Base-by-base conservation (phyloP, 108 stramenopile species). In the Cyclotella kingstonii region DNA sequence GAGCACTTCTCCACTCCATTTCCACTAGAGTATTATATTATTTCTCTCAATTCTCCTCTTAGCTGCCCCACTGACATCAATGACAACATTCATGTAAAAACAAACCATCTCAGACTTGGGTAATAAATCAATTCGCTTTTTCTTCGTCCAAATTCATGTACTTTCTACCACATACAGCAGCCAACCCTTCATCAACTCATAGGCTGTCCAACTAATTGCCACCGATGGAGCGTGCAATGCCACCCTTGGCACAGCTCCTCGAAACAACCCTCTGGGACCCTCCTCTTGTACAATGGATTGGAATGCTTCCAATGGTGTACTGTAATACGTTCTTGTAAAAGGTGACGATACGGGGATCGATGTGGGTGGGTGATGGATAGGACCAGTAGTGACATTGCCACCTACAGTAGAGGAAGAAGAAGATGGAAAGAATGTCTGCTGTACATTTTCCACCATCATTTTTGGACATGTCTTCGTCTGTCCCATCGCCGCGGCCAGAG, bases 201-300 rank as follows among this genome's bases (percentile, higher is more conserved):
- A 99, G 41, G 94, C 88, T 1, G 97, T 98, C 97, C 98, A 99
- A 19, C 86, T 89, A 53, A 99, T 96, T 23, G 98, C 98, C 25
- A 98, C 97, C 6, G 94, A 86, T 6, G 98, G 98, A 19, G 96
- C 91, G 55, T 96, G 96, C 12, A 87, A 79, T 56, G 95, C 62
- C 34, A 98, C 65, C 15, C 97, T 63, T 11, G 95, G 93, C 47
- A 81, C 46, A 44, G 85, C 44, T 7, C 97, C 97, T 1, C 94
- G 82, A 70, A 90, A 95, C 43, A 99, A 92, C 10, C 96, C 98
- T 5, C 53, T 51, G 8, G 39, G 25, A 29, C 98, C 98, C 60
- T 98, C 98, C 42, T 86, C 77, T 44, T 81, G 74, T n/a, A 71
- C 48, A 23, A 99, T 95, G 43, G 79, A 76, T 39, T 69, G 66